Base-by-base conservation (phyloP, 495 filamentous ascomycete genomes). In the Neurospora tetrasperma region DNA sequence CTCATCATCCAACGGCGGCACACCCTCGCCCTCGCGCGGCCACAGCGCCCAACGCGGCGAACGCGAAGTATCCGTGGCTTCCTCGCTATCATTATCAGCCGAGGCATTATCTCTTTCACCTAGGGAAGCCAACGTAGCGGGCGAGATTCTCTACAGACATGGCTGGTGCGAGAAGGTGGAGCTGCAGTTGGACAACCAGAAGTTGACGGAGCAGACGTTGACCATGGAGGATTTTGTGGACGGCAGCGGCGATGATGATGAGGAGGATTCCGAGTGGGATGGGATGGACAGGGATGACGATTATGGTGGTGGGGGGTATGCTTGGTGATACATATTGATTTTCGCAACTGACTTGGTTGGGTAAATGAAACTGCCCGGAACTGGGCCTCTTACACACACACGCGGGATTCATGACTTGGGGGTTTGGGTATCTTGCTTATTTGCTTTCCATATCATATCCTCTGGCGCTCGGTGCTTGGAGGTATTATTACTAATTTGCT, bases 201-300 rank as follows among this genome's bases (percentile, higher is more conserved):
- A 93, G 59, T 91, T 91, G 23, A 86, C 83, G 1, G 94, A 96
- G 75, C 84, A 82, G n/a, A 90, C 90, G 48, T 91, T 87, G 75
- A 87, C 86, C 27, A 94, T 95, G 82, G 86, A 86, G 12, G 92
- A 97, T 76, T 97, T 97, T 78, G 78, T 96, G 4, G 93, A 96
- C 74, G 90, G 93, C 71, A 76, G 81, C 2, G 31, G 39, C 6
- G 89, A 89, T 5, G 92, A 95, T 23, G 42, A 66, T 1, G 92
- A 93, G 73, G 76, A 81, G n/a, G 93, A 96, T 70, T 62, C 54
- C 27, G 54, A 62, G 54, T 97, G 93, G 93, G 84, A 88, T 70
- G 54, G 54, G 23, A 97, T 93, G 93, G 84, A 88, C 70, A 90
- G 90, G 0, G 87, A 87, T 44, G 83, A 87, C 8, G 79, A 78